Percentiles rank a stretch among this genome's conserved stretches.
These are phyloP conservation scores for Chlamydomonas urium DNA, from an alignment of 139 green algal genomes.

Conservation along the genomic window DNA sequence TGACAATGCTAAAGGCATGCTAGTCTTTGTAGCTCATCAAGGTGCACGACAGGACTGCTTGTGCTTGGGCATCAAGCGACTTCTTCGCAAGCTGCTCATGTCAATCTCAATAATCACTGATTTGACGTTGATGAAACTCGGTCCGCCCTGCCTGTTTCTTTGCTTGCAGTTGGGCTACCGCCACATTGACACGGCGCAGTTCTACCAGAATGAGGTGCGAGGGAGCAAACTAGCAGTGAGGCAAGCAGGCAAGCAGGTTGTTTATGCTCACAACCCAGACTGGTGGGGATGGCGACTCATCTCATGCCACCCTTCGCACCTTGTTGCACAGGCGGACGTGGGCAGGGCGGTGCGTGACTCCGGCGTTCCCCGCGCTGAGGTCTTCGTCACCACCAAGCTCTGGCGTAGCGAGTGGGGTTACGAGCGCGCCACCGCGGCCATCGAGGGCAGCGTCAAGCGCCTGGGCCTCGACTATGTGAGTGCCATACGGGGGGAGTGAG, in stretches of 20 bases:
- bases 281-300: too few relatives aligned
- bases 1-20: not conserved
- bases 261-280: too few relatives aligned
- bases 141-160: too few relatives aligned
- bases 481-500: not conserved
- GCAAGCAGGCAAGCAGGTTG: too few relatives aligned
- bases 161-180: conserved; percentile 30
- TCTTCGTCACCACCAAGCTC: conserved; percentile 53
- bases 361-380: conserved; percentile 27
- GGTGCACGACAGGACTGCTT: too few relatives aligned
- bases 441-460: conserved; percentile 14
- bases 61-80: too few relatives aligned
- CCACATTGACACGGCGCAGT: conserved; percentile 51
- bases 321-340: too few relatives aligned
- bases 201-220: conserved; percentile 42
- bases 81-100: too few relatives aligned
- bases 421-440: conserved; percentile 4
- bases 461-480: conserved; percentile 24
- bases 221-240: not conserved
- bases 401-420: conserved; percentile 13
- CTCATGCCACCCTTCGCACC: too few relatives aligned
- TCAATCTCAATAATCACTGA: not conserved
- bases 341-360: conserved; percentile 22
- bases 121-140: not conserved
- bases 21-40: too few relatives aligned